Evolutionary conservation across 495 filamentous ascomycete genomes (phyloP).

Genomic region (Penicillium arizonense): DNA sequence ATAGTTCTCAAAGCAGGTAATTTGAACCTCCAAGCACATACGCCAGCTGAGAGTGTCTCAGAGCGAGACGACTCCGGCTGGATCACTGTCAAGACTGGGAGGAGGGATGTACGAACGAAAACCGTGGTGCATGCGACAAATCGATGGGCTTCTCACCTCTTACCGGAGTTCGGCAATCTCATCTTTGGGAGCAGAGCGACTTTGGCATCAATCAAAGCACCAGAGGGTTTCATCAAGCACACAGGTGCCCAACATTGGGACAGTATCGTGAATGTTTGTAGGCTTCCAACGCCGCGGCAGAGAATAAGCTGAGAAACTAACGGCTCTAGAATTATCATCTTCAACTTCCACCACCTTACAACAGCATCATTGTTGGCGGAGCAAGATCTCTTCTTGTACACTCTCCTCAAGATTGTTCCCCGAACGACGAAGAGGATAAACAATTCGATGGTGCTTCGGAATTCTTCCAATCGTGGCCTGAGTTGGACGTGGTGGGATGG

Average conservation of each 20-base stretch:
- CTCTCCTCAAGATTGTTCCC: neutral
- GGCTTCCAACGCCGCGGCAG: neutral
- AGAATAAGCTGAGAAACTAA: neutral
- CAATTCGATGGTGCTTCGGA: neutral
- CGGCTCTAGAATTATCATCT: neutral
- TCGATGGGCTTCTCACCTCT: neutral
- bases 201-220: neutral
- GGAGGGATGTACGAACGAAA: neutral
- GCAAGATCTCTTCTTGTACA: slow-evolving; percentile 1
- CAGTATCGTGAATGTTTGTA: neutral
- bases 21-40: neutral
- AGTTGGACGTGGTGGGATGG: neutral
- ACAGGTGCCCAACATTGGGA: slow-evolving; percentile 1
- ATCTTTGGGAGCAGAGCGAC: neutral
- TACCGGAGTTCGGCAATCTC: neutral
- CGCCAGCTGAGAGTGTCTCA: neutral
- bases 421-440: neutral
- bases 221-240: neutral
- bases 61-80: neutral
- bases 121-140: neutral
- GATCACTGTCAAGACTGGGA: neutral
- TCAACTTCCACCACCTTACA: neutral
- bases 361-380: neutral
- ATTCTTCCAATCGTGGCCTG: neutral
- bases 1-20: neutral